A percentile compares a stretch with the other conserved stretches of the same genome.
phyloP scores from a whole-genome alignment of 306 rosid genomes.

The Crotalaria pallida region DNA sequence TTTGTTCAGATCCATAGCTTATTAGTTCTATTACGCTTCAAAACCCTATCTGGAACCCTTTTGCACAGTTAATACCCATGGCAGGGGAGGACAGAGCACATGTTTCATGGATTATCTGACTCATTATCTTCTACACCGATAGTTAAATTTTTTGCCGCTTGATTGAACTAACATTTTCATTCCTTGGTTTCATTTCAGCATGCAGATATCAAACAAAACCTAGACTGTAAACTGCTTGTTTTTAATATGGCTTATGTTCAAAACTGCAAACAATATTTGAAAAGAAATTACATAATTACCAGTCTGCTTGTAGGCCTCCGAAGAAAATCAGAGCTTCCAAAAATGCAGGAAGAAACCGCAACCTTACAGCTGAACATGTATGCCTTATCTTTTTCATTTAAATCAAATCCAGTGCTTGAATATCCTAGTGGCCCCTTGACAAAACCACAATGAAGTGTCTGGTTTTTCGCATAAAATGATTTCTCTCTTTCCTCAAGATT shows the following conservation, averaged over 20 bases:
- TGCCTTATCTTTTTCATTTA: constrained; percentile 60
- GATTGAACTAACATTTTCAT: neutral
- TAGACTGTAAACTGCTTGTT: neutral
- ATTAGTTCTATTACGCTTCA: constrained; percentile 16
- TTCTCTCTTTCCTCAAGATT: constrained; percentile 69
- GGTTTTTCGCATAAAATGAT: constrained; percentile 64
- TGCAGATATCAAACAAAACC: constrained; percentile 12
- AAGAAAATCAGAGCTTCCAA: constrained; percentile 90
- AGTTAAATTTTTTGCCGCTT: neutral
- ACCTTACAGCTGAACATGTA: constrained; percentile 69
- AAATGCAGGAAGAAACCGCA: constrained; percentile 91
- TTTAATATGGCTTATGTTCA: neutral
- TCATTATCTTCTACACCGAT: constrained; percentile 2
- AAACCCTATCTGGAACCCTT: neutral
- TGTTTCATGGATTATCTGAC: neutral
- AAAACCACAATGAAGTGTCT: constrained; percentile 84
- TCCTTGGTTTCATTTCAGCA: neutral
- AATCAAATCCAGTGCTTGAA: constrained; percentile 76
- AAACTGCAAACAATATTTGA: neutral
- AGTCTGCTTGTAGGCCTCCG: constrained; percentile 81
- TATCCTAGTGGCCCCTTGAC: constrained; percentile 51
- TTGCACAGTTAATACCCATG: neutral
- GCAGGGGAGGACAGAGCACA: neutral
- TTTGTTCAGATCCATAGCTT: neutral
- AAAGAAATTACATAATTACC: constrained; percentile 39